Conservation (phyloP, 2,329 filamentous ascomycete genomes). For the Fusarium foetens region DNA sequence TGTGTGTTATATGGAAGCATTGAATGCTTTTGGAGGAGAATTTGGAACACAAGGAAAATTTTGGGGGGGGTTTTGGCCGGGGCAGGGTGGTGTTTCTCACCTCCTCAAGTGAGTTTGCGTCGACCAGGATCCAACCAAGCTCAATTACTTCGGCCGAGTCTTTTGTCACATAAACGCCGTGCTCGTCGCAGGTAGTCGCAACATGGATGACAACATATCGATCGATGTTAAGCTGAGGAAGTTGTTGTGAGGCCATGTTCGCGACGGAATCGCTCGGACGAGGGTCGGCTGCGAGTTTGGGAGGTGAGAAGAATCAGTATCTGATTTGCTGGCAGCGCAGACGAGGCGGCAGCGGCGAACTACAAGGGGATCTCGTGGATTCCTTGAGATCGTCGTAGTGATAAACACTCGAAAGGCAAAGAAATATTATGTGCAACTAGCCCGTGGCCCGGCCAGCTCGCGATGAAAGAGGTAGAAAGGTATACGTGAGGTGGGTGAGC, state of each 20-base stretch:
- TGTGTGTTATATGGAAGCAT: neutral
- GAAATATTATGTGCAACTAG: slow-evolving; percentile 46
- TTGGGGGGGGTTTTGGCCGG: slow-evolving; percentile 2
- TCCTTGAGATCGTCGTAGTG: slow-evolving; percentile 25
- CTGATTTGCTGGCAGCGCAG: slow-evolving; percentile 31
- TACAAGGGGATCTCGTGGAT: slow-evolving; percentile 21
- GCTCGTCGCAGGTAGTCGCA: slow-evolving; percentile 98
- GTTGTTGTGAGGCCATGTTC: slow-evolving; percentile 55
- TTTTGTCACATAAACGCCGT: slow-evolving; percentile 99
- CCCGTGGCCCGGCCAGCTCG: slow-evolving; percentile 53
- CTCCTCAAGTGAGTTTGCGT: slow-evolving; percentile 92
- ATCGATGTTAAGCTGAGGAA: slow-evolving; percentile 79
- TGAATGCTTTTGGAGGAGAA: neutral
- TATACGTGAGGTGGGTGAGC: slow-evolving; percentile 35
- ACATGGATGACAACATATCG: slow-evolving; percentile 98
- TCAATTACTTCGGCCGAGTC: slow-evolving; percentile 99
- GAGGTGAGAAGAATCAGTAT: slow-evolving; percentile 37
- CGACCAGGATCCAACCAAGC: slow-evolving; percentile 96
- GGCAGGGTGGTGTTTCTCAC: slow-evolving; percentile 62
- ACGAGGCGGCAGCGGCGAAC: slow-evolving; percentile 27
- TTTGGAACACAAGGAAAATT: slow-evolving; percentile 4
- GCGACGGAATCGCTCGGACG: slow-evolving; percentile 39
- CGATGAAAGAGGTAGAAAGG: slow-evolving; percentile 42
- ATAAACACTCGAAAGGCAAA: slow-evolving; percentile 37
- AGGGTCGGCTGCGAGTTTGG: slow-evolving; percentile 32